Percentiles rank a stretch among this genome's conserved stretches.
phyloP scores from a whole-genome alignment of 352 stramenopile genomes.

The Phytophthora pisi region DNA sequence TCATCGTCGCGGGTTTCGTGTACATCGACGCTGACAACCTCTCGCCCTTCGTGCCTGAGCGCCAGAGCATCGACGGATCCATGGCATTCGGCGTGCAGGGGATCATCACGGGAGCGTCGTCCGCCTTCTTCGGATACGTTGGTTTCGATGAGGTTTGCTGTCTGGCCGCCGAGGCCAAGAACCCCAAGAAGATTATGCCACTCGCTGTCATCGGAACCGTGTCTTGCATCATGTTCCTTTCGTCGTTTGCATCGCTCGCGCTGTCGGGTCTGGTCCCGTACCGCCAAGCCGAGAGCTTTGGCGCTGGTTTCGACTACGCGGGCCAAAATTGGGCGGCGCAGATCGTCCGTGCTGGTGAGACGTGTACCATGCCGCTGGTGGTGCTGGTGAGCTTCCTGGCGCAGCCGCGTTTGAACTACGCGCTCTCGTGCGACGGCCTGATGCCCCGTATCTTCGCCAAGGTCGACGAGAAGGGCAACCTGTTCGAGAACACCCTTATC shows the following conservation, averaged over 20 bases:
- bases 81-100: slow-evolving; percentile 52
- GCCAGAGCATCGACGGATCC: slow-evolving; percentile 28
- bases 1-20: slow-evolving; percentile 89
- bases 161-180: slow-evolving; percentile 82
- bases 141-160: slow-evolving; percentile 96
- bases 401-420: slow-evolving; percentile 93
- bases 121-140: slow-evolving; percentile 94
- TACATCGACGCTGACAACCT: slow-evolving; percentile 86
- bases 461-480: slow-evolving; percentile 78
- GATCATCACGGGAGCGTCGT: slow-evolving; percentile 81
- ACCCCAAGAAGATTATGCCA: slow-evolving; percentile 83
- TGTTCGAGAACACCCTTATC: slow-evolving; percentile 83
- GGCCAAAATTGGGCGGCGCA: slow-evolving; percentile 48
- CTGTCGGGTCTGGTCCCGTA: slow-evolving; percentile 81
- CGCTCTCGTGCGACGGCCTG: slow-evolving; percentile 92
- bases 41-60: slow-evolving; percentile 75
- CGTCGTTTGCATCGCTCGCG: slow-evolving; percentile 79
- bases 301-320: slow-evolving; percentile 48
- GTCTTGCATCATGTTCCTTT: slow-evolving; percentile 74
- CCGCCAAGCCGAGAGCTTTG: slow-evolving; percentile 44
- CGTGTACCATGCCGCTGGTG: slow-evolving; percentile 92
- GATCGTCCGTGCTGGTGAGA: slow-evolving; percentile 63
- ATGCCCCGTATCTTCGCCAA: slow-evolving; percentile 91
- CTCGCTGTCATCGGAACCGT: slow-evolving; percentile 84
- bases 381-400: slow-evolving; percentile 93